These are phyloP conservation scores for Apodospora peruviana DNA, from an alignment of 495 filamentous ascomycete genomes.

Conservation along the genomic window DNA sequence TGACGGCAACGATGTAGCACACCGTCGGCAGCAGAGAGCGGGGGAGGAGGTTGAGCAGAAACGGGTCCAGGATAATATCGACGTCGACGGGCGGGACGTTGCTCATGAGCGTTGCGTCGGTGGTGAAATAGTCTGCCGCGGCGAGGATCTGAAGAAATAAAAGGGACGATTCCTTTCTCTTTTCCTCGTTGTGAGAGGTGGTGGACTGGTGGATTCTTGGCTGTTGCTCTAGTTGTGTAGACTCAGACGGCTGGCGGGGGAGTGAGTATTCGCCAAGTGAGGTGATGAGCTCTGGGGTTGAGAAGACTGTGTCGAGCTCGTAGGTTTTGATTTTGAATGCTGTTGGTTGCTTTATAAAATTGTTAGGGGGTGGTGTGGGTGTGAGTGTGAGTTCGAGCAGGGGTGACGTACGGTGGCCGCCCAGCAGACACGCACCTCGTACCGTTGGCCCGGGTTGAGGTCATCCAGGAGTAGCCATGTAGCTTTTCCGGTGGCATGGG, in stretches of 20 bases:
- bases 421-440: constrained; percentile 95
- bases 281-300: constrained; percentile 54
- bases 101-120: constrained; percentile 68
- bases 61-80: constrained; percentile 91
- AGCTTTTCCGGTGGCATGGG: constrained; percentile 51
- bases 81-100: constrained; percentile 67
- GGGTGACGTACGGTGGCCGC: constrained; percentile 70
- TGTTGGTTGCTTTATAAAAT: constrained; percentile 70
- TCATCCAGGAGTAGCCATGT: constrained; percentile 82
- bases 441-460: constrained; percentile 67
- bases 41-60: constrained; percentile 64
- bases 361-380: not conserved
- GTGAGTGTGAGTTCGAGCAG: not conserved
- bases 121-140: constrained; percentile 77
- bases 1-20: constrained; percentile 53
- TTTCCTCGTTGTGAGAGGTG: not conserved
- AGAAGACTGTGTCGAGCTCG: constrained; percentile 51
- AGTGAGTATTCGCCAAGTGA: constrained; percentile 60
- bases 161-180: constrained; percentile 40
- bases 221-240: constrained; percentile 1
- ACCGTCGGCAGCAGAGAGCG: constrained; percentile 63
- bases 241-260: constrained; percentile 31
- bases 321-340: constrained; percentile 64
- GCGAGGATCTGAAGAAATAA: constrained; percentile 75
- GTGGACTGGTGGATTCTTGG: not conserved